Base-by-base conservation (phyloP, 768 basidiomycete species). In the Boletus patriciae region DNA sequence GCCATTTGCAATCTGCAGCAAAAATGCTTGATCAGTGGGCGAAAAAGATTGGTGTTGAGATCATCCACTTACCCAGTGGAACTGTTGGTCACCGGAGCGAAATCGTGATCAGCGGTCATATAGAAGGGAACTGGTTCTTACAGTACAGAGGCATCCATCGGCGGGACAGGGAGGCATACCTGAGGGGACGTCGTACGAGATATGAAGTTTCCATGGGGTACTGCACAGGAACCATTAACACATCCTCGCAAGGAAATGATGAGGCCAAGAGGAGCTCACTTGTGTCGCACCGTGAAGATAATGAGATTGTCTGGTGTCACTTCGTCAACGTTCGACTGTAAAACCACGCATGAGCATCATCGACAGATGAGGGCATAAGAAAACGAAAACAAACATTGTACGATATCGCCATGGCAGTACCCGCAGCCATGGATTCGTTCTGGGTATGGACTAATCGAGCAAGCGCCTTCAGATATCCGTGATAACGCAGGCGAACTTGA, bases 181-280 rank as follows among this genome's bases (percentile, higher is more conserved):
- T 7, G 15, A 1, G 15, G 64, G 64, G 21, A 66, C n/a, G 0
- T 44, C 4, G 19, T 59, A 66, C 3, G 8, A 16, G 19, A 12
- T 3, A 0, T 7, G 0, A 16, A 54, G 64, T 15, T 37, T 19
- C n/a, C 21, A 65, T 11, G 64, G 64, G 4, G 61, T 50, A 1
- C 64, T 65, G 29, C 15, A 46, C n/a, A 12, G 10, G 10, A 25
- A 11, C 15, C 6, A 5, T 64, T 12, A 54, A 51, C 31, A 19
- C 44, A 37, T 13, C 19, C 6, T 29, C 23, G 3, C 3, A 21
- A 45, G 36, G 19, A 48, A 6, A 23, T 7, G 31, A 23, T 11
- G n/a, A n/a, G n/a, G n/a, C n/a, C n/a, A n/a, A 31, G 13, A 11
- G 23, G n/a, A 51, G 29, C 64, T 55, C 23, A 66, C 64, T 57